A percentile compares a stretch with the other conserved stretches of the same genome.
Conservation (phyloP, 1,284 basidiomycete genomes). For the Puccinia coronata region DNA sequence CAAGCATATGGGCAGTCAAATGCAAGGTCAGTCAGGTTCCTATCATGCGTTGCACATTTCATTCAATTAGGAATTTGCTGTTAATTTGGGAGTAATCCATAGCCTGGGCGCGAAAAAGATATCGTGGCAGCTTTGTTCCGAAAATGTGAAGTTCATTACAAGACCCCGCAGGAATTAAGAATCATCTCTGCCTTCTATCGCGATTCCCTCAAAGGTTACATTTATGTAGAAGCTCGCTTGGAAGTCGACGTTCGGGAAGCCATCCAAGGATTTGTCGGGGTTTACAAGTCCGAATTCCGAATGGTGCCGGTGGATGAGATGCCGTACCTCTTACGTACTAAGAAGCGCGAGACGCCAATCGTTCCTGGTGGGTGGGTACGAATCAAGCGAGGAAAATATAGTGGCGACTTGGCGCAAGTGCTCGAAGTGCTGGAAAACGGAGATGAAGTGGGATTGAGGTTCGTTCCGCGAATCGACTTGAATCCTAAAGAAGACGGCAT, state of each 20-base stretch:
- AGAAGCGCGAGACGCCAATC: slow-evolving; percentile 85
- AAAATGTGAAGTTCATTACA: slow-evolving; percentile 76
- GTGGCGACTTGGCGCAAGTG: slow-evolving; percentile 92
- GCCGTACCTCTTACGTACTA: slow-evolving; percentile 92
- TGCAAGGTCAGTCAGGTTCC: slow-evolving; percentile 72
- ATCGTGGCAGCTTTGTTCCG: slow-evolving; percentile 92
- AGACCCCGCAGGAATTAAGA: slow-evolving; percentile 69
- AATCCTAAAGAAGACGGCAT: slow-evolving; percentile 78
- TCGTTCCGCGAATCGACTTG: slow-evolving; percentile 94
- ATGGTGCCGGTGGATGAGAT: slow-evolving; percentile 98
- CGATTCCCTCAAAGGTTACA: slow-evolving; percentile 89
- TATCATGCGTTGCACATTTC: background rate
- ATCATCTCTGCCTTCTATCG: slow-evolving; percentile 93
- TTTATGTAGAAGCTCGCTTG: slow-evolving; percentile 91
- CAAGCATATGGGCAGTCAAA: slow-evolving; percentile 90
- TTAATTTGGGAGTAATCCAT: slow-evolving; percentile 10
- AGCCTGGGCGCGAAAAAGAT: slow-evolving; percentile 88
- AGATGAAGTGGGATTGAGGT: slow-evolving; percentile 88
- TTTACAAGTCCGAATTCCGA: slow-evolving; percentile 77
- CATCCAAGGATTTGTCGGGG: slow-evolving; percentile 84
- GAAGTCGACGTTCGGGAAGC: slow-evolving; percentile 83
- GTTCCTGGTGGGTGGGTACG: slow-evolving; percentile 91
- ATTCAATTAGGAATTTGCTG: background rate
- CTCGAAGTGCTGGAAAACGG: slow-evolving; percentile 90
- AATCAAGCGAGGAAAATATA: slow-evolving; percentile 88